Percentiles rank a stretch among this genome's conserved stretches.
Evolutionary conservation across 2,329 filamentous ascomycete genomes (phyloP).

Genomic region (Penicillium italicum): DNA sequence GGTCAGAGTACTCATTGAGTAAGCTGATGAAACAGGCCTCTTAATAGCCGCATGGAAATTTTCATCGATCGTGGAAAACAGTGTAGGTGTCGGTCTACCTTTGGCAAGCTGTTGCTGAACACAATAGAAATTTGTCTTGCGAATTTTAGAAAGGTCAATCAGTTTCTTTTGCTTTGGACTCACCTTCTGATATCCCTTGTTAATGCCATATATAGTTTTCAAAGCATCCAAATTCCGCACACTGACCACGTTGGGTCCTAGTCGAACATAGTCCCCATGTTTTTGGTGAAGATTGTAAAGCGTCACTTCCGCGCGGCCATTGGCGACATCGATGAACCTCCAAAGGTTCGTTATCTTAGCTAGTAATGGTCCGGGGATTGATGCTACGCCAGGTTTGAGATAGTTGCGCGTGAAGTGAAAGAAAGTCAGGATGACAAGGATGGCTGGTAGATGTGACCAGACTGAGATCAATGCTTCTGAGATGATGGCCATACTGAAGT

Average conservation of each 20-base stretch:
- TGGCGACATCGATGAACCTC: not conserved
- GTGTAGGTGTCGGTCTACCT: conserved; percentile 18
- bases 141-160: not conserved
- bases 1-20: conserved; percentile 43
- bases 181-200: conserved; percentile 15
- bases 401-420: not conserved
- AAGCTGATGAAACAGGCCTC: conserved; percentile 38
- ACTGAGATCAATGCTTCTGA: not conserved
- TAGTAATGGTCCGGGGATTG: not conserved
- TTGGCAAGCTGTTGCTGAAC: conserved; percentile 23
- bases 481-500: not conserved
- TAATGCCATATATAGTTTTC: conserved; percentile 23
- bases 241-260: conserved; percentile 24
- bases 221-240: conserved; percentile 19
- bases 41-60: conserved; percentile 41
- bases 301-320: not conserved
- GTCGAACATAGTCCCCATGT: conserved; percentile 20
- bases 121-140: conserved; percentile 17
- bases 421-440: not conserved
- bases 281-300: conserved; percentile 13
- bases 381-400: not conserved
- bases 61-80: conserved; percentile 30
- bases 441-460: not conserved
- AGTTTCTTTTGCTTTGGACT: not conserved
- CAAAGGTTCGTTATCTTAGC: not conserved